A percentile compares a stretch with the other conserved stretches of the same genome.
phyloP scores from a whole-genome alignment of 345 rosid species.

The Microthlaspi erraticum region DNA sequence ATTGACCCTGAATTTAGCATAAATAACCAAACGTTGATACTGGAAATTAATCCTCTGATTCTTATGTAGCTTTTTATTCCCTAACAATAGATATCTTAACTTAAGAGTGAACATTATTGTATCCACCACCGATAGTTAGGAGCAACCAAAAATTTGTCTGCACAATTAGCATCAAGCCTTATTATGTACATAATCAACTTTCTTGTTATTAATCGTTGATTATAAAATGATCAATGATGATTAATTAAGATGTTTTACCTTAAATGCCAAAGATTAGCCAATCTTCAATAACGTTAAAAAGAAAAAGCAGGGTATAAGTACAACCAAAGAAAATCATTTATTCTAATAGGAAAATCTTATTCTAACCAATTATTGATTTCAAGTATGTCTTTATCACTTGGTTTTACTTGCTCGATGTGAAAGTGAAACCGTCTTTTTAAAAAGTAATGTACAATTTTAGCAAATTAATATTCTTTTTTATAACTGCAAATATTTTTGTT shows the following conservation, averaged over 20 bases:
- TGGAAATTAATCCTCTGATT: too few relatives aligned
- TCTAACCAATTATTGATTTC: background rate
- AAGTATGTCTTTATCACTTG: background rate
- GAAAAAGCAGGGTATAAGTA: conserved; percentile 23
- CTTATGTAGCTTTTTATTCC: too few relatives aligned
- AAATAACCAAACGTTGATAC: too few relatives aligned
- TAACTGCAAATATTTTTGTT: background rate
- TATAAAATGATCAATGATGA: conserved; percentile 22
- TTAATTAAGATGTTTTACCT: conserved; percentile 39
- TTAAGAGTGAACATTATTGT: background rate
- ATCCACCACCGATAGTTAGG: conserved; percentile 16
- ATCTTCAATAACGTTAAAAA: conserved; percentile 33
- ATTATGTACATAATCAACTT: conserved; percentile 4
- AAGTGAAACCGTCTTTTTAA: background rate
- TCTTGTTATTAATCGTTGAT: conserved; percentile 4
- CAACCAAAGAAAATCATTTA: background rate
- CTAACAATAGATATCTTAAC: background rate
- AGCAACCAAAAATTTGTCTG: conserved; percentile 1
- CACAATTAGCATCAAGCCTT: background rate
- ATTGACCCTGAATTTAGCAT: too few relatives aligned
- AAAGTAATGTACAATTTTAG: background rate
- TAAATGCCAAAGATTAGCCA: conserved; percentile 24
- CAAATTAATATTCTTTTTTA: too few relatives aligned
- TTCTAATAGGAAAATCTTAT: background rate
- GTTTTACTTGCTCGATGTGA: too few relatives aligned